Evolutionary conservation across 768 basidiomycete species (phyloP), one percentile per base, ranked within the genome.

Genomic region (Xanthoconium stramineum): DNA sequence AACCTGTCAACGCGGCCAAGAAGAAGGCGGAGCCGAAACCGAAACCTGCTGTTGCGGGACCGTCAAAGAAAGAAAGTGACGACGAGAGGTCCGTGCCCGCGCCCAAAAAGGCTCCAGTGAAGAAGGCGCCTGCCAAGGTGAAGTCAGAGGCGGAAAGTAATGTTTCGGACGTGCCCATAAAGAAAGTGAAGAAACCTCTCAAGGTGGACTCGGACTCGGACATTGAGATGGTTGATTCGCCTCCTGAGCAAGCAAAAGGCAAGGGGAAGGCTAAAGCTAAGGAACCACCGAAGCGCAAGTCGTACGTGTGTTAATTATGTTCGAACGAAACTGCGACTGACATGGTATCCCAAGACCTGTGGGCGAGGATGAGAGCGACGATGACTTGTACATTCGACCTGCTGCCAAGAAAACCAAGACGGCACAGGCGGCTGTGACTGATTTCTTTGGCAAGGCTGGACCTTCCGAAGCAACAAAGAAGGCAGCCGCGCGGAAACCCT

Each of bases 211-310:
- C 74, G 9, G 81, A 80, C 38, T 70, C 74, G 11, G 79, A 77
- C 36, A 58, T 74, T 40, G 67, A 69, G 54, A 65, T 72, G 61
- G 50, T 64, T 9, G 63, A 60, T 43, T 64, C 65, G 17, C 57
- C 68, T 0, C 61, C 68, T 8, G 47, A 45, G 47, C 58, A 53
- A 56, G 58, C 43, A 47, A 82, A 77, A 53, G 75, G 69, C 35
- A 82, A 81, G 55, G 76, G 68, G 37, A 84, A 82, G 60, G 76
- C 71, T 3, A 76, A 75, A 63, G 67, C 68, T 1, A 66, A 62
- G 47, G 64, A 61, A 17, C 61, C 65, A 15, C 66, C 73, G 43
- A 91, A 91, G 71, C 83, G 88, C 42, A 92, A 91, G 71, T 88
- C 82, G 89, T 86, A 49, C 33, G 76, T 69, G 7, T 44, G 9